A percentile compares a stretch with the other conserved stretches of the same genome.
These are phyloP conservation scores for Xylaria curta DNA, from an alignment of 495 filamentous ascomycete genomes.

Conservation along the genomic window DNA sequence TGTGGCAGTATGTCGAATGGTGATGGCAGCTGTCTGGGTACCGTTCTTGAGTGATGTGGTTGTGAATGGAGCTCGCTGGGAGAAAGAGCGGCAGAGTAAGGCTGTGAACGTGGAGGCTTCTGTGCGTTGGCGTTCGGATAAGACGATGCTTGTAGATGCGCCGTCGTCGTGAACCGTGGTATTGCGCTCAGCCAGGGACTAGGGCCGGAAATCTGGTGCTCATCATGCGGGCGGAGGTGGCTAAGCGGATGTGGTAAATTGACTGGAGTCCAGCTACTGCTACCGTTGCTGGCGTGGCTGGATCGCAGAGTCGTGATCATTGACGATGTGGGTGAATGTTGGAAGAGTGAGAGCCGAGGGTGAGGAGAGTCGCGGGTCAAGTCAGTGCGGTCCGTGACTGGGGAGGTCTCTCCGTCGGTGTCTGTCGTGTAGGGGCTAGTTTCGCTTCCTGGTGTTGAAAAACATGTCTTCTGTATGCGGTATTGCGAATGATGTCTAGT, in stretches of 20 bases:
- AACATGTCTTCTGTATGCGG: slow-evolving; percentile 33
- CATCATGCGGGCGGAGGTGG: slow-evolving; percentile 22
- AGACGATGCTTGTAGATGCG: slow-evolving; percentile 27
- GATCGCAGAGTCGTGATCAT: slow-evolving; percentile 26
- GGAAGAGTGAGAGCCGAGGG: slow-evolving; percentile 1
- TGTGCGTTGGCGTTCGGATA: slow-evolving; percentile 3
- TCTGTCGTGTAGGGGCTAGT: slow-evolving; percentile 46
- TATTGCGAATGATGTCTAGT: slow-evolving; percentile 35
- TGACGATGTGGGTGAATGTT: slow-evolving; percentile 10
- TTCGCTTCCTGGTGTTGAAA: slow-evolving; percentile 26
- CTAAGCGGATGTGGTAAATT: slow-evolving; percentile 27
- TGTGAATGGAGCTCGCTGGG: slow-evolving; percentile 13
- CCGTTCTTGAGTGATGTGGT: neutral
- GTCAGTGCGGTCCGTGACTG: slow-evolving; percentile 30
- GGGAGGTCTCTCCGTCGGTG: slow-evolving; percentile 47
- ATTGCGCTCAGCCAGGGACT: slow-evolving; percentile 54
- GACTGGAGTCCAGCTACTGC: slow-evolving; percentile 35
- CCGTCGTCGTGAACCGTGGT: slow-evolving; percentile 43
- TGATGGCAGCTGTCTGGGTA: slow-evolving; percentile 3
- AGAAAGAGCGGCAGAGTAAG: neutral
- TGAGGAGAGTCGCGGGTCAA: slow-evolving; percentile 33
- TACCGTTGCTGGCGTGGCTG: slow-evolving; percentile 18
- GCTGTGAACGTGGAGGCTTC: slow-evolving; percentile 14
- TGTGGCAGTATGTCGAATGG: slow-evolving; percentile 1
- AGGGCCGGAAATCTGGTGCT: slow-evolving; percentile 33